Evolutionary conservation across 148 eudicot species (phyloP).

Genomic region (Euryodendron excelsum): DNA sequence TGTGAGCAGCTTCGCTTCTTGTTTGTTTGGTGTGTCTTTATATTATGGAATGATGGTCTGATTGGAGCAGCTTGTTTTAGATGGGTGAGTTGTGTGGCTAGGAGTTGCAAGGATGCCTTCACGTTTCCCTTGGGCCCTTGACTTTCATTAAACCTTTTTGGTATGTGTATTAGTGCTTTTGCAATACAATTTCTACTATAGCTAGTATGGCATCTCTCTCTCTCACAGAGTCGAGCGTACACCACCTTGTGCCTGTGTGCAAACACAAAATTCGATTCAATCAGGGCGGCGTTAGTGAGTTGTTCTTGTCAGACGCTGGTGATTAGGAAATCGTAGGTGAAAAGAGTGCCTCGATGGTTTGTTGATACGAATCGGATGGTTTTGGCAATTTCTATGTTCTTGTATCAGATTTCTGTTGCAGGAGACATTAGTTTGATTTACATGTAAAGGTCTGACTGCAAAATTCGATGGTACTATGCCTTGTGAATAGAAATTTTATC

Average conservation of each 20-base stretch:
- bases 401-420: too few relatives aligned
- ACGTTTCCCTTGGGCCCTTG: not conserved
- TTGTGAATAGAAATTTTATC: too few relatives aligned
- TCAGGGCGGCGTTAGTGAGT: not conserved
- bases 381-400: not conserved
- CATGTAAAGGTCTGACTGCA: not conserved
- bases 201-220: not conserved
- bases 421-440: not conserved
- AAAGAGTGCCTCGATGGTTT: not conserved
- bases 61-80: not conserved
- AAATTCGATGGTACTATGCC: too few relatives aligned
- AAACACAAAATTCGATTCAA: not conserved
- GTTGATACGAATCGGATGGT: not conserved
- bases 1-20: not conserved
- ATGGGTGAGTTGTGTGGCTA: not conserved
- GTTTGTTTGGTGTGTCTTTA: conserved; percentile 1
- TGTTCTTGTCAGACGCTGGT: not conserved
- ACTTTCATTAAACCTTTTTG: not conserved
- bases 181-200: not conserved
- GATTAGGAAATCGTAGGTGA: not conserved
- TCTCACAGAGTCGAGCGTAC: not conserved
- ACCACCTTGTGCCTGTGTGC: not conserved
- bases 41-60: too few relatives aligned
- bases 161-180: not conserved
- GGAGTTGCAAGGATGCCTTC: too few relatives aligned